A percentile compares a stretch with the other conserved stretches of the same genome.
phyloP scores from a whole-genome alignment of 2,329 filamentous ascomycete species.

The Lachnellula arida region DNA sequence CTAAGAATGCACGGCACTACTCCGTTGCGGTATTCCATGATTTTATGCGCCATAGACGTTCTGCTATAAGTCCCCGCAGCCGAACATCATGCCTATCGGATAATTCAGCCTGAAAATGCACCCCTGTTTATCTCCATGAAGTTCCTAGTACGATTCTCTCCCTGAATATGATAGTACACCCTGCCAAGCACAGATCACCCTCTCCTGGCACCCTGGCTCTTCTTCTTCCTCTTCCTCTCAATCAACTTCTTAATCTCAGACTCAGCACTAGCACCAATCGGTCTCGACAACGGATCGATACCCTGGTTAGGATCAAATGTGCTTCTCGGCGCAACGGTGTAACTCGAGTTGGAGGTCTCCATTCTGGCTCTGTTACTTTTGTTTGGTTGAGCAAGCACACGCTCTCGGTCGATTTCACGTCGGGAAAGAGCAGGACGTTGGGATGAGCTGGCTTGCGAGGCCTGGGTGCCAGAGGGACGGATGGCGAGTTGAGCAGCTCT shows the following conservation, averaged over 20 bases:
- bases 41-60: no score
- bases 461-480: slow-evolving; percentile 28
- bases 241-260: slow-evolving; percentile 64
- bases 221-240: slow-evolving; percentile 54
- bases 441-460: slow-evolving; percentile 25
- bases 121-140: no score
- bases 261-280: slow-evolving; percentile 58
- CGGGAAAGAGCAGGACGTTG: slow-evolving; percentile 26
- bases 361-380: slow-evolving; percentile 51
- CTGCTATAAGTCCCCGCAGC: no score
- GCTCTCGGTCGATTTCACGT: slow-evolving; percentile 47
- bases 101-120: no score
- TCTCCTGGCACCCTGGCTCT: slow-evolving; percentile 1
- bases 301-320: slow-evolving; percentile 52
- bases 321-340: slow-evolving; percentile 42
- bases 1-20: no score
- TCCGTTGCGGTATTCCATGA: no score
- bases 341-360: slow-evolving; percentile 32
- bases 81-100: no score
- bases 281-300: slow-evolving; percentile 46
- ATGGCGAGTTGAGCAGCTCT: slow-evolving; percentile 33
- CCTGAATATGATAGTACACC: background rate
- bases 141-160: background rate
- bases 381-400: slow-evolving; percentile 52
- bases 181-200: background rate